phyloP scores from a whole-genome alignment of 768 basidiomycete genomes.

The Russula sp. region DNA sequence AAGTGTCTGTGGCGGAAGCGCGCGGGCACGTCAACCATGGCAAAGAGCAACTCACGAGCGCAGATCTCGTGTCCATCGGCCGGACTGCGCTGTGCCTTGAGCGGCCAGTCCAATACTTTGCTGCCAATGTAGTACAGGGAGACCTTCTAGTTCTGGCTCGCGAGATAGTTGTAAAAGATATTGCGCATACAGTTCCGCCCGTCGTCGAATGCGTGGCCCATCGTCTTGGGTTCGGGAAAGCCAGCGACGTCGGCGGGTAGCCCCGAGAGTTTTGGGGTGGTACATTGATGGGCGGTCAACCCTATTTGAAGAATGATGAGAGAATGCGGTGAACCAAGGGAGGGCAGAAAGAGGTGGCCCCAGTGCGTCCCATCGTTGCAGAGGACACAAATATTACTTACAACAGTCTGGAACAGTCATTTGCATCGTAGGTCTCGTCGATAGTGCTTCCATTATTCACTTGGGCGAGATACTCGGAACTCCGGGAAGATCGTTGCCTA shows the following conservation, averaged over 20 bases:
- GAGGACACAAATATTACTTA: not conserved
- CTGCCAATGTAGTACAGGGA: conserved; percentile 60
- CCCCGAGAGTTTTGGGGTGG: conserved; percentile 38
- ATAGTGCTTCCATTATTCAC: conserved; percentile 4
- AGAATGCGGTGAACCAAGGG: not conserved
- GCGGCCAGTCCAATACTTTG: conserved; percentile 48
- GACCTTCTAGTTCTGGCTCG: conserved; percentile 49
- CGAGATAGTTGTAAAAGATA: conserved; percentile 49
- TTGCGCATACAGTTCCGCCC: conserved; percentile 62
- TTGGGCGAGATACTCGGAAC: conserved; percentile 46
- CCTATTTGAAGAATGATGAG: conserved; percentile 16
- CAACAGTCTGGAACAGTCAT: conserved; percentile 16
- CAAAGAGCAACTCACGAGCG: conserved; percentile 53
- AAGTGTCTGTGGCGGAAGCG: conserved; percentile 30
- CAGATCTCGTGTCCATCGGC: conserved; percentile 50
- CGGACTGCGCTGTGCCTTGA: conserved; percentile 46
- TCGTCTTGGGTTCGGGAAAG: conserved; percentile 51
- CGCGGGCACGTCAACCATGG: not conserved
- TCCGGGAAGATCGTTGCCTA: conserved; percentile 37
- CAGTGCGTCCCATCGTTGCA: no score
- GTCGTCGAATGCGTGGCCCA: conserved; percentile 58
- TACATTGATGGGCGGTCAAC: conserved; percentile 42
- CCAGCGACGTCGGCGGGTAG: conserved; percentile 37
- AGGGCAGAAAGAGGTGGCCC: not conserved
- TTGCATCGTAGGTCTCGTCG: conserved; percentile 14